Percentiles rank a stretch among this genome's conserved stretches.
phyloP scores from a whole-genome alignment of 2,329 filamentous ascomycete genomes.

The Colletotrichum phormii region DNA sequence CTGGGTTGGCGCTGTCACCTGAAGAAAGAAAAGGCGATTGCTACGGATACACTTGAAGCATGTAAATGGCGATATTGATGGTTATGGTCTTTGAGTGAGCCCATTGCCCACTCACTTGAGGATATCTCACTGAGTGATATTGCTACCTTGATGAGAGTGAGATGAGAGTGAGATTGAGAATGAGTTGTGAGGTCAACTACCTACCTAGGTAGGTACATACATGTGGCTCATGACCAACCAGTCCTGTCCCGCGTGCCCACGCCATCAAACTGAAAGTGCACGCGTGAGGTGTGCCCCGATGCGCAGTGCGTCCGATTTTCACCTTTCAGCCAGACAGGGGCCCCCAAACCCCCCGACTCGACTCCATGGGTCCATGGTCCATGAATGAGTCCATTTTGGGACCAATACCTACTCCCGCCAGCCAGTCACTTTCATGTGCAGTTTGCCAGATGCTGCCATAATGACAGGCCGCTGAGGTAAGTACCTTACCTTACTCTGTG shows the following conservation, averaged over 20 bases:
- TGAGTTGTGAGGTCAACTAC: not conserved
- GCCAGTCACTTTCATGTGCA: not conserved
- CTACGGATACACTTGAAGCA: not conserved
- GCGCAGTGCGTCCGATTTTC: not conserved
- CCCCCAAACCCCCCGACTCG: conserved; percentile 10
- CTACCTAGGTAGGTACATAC: no score
- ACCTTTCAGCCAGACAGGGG: conserved; percentile 22
- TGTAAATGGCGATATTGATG: not conserved
- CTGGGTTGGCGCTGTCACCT: not conserved
- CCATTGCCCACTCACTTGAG: not conserved
- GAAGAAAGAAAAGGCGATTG: not conserved
- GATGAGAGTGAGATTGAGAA: not conserved
- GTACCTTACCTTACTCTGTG: no score
- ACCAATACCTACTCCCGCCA: not conserved
- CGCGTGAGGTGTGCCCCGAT: not conserved
- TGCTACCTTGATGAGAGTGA: not conserved
- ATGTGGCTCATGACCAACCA: not conserved
- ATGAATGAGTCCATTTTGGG: not conserved
- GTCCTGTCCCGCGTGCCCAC: not conserved
- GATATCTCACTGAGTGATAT: not conserved
- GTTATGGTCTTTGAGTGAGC: not conserved
- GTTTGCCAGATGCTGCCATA: no score
- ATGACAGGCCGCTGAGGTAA: no score
- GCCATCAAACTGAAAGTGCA: not conserved
- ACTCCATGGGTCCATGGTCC: not conserved